Evolutionary conservation across 805 yeast species (phyloP).

Genomic region (Yarrowia sp.): DNA sequence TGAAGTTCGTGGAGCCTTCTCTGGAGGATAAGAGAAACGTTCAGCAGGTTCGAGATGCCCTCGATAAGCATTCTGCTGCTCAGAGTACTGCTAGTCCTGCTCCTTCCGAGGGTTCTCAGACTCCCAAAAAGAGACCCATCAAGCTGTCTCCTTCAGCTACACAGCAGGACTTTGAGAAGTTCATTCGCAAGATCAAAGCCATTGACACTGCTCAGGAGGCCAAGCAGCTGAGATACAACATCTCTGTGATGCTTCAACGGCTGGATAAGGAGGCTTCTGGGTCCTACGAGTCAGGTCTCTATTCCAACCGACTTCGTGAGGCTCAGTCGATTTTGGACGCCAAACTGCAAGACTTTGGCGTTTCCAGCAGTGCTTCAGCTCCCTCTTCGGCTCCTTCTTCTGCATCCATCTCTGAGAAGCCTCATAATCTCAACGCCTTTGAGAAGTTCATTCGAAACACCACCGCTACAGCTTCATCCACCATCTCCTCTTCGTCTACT

Average conservation of each 20-base stretch:
- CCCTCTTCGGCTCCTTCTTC: conserved; percentile 13
- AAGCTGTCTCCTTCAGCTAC: conserved; percentile 54
- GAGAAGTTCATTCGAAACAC: conserved; percentile 43
- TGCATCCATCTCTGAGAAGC: conserved; percentile 14
- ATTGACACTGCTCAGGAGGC: conserved; percentile 55
- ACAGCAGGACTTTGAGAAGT: conserved; percentile 53
- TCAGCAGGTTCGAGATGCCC: conserved; percentile 68
- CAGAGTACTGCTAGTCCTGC: conserved; percentile 25
- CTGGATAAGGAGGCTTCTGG: conserved; percentile 48
- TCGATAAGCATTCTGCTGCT: conserved; percentile 62
- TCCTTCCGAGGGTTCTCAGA: conserved; percentile 29
- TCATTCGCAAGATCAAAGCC: conserved; percentile 51
- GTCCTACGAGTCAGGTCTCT: conserved; percentile 13
- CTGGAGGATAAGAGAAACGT: conserved; percentile 79
- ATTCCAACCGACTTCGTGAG: conserved; percentile 4
- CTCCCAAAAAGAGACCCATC: conserved; percentile 40
- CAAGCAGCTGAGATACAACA: conserved; percentile 57
- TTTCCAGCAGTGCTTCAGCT: conserved; percentile 5
- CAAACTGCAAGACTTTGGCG: conserved; percentile 15
- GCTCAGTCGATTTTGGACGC: conserved; percentile 14
- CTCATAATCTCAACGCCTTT: conserved; percentile 23
- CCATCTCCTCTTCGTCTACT: conserved; percentile 47
- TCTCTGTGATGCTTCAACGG: conserved; percentile 58
- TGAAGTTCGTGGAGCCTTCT: conserved; percentile 64
- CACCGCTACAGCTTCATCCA: conserved; percentile 2